Evolutionary conservation across 2,329 filamentous ascomycete species (phyloP), one percentile per base, ranked within the genome.

Genomic region (Rhinocladiella similis): DNA sequence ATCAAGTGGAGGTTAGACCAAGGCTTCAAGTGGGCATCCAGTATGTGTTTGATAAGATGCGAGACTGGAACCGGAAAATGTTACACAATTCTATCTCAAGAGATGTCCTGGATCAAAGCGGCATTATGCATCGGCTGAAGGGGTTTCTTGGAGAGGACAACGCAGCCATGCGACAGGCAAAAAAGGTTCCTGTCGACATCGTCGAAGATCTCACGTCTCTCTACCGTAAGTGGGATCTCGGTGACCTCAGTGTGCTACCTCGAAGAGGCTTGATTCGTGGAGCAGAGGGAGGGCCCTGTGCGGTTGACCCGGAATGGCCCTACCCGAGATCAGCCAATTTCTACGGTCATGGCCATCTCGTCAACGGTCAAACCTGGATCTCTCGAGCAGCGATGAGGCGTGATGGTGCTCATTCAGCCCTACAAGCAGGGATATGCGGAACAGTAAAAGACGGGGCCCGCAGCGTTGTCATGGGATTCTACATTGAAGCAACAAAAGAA

Each of bases 391-490:
- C 54, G 20, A 62, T 68, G 35, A 13, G 56, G 9, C 62, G 66
- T 1, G 67, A 70, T 55, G 68, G 68, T 18, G 67, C 66, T 3
- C 68, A 70, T 29, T 63, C 59, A 1, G 54, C 64, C 5, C 43
- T 35, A 1, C 64, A 68, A 33, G 68, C 60, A 2, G 69, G 70
- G 1, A 86, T 87, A 35, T 75, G 68, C 18, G 82, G 83, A 2
- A 70, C 70, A 5, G 64, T 60, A 1, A 64, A 64, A 0, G 45
- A 69, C 1, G 83, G 83, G 0, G 80, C 82, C 0, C 81, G 74
- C 47, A 83, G 80, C 0, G 77, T 86, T 35, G 76, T 87, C 0
- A 69, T 86, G 6, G 78, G 79, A 0, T 48, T 36, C 9, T 54
- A 57, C 20, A 46, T 59, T 25, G 36, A 42, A 19, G n/a, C 6